A percentile compares a stretch with the other conserved stretches of the same genome.
These are phyloP conservation scores for Pythium monospermum DNA, from an alignment of 352 stramenopile genomes.

Conservation along the genomic window DNA sequence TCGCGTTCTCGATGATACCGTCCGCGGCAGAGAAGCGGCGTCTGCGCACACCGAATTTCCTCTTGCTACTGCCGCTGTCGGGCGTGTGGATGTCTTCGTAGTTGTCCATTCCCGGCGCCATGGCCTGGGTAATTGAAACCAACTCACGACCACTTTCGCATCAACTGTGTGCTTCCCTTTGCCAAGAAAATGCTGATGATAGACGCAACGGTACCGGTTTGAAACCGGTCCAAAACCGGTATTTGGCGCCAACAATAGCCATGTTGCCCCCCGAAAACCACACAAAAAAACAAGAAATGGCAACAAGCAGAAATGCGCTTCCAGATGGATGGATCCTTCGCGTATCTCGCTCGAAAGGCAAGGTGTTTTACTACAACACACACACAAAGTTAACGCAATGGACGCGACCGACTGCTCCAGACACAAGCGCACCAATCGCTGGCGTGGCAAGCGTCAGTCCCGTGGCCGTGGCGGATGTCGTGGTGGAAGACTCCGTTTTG, in stretches of 20 bases:
- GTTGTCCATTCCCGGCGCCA: constrained; percentile 9
- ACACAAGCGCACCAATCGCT: too few species aligned
- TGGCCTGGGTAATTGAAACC: neutral
- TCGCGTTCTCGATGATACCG: constrained; percentile 11
- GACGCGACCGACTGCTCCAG: constrained; percentile 32
- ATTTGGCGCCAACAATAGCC: constrained; percentile 15
- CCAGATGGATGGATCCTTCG: constrained; percentile 54
- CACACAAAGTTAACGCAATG: constrained; percentile 50
- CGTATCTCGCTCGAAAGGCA: constrained; percentile 63
- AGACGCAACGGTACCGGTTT: constrained; percentile 1
- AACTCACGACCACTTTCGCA: too few species aligned
- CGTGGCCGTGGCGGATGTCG: too few species aligned
- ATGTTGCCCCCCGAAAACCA: too few species aligned
- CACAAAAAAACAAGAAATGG: constrained; percentile 1
- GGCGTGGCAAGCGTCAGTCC: too few species aligned
- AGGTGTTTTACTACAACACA: constrained; percentile 67
- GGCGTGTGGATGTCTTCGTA: constrained; percentile 20
- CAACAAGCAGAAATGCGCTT: constrained; percentile 21
- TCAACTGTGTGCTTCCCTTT: neutral
- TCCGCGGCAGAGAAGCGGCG: constrained; percentile 5
- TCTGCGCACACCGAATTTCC: constrained; percentile 17
- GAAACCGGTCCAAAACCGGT: constrained; percentile 3
- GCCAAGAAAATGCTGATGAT: neutral
- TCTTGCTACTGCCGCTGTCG: constrained; percentile 4
- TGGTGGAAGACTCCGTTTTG: too few species aligned